Base-by-base conservation (phyloP, 1,139 yeast genomes). In the Debaryomyces sp. region DNA sequence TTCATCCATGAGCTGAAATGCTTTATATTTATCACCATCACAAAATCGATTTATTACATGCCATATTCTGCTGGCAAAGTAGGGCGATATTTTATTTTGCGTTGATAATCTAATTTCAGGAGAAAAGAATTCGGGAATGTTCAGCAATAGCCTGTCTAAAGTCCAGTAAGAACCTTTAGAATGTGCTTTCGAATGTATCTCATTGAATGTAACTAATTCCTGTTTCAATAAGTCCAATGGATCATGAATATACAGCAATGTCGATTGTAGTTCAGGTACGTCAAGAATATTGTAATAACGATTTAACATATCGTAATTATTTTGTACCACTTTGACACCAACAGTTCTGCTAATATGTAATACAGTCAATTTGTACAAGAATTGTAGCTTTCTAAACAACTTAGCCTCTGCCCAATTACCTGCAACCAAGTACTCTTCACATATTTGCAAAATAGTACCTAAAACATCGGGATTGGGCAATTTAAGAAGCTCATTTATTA, bases 391-490 rank as follows among this genome's bases (percentile, higher is more conserved):
- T 23, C 63, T 55, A 55, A 47, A 50, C 23, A 64, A 43, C 29
- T 56, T 56, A 9, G 58, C 56, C 43, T 71, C 73, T n/a, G 61
- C 60, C 60, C 69, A 63, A 50, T 64, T 70, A 1, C 72, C 75
- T 5, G 58, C 38, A 2, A 69, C 62, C 44, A 75, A 60, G 48
- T 65, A 53, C 10, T 59, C 52, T 51, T 75, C 79, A 43, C 71
- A 61, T 24, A 58, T 54, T 2, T 49, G 48, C 17, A 75, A 53
- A 10, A 66, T 54, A 8, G 52, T 29, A n/a, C 48, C 47, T 7
- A 68, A 49, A 9, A 53, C 47, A 12, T 50, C 42, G 15, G 49
- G 46, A 8, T 56, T 36, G 24, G 49, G 38, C 21, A 53, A 44
- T n/a, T 47, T 50, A 23, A 63, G 41, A 4, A 64, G 33, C 29